A percentile compares a stretch with the other conserved stretches of the same genome.
These are phyloP conservation scores for Mortierella sp. DNA, from an alignment of 371 early-diverging fungal species.

Conservation along the genomic window DNA sequence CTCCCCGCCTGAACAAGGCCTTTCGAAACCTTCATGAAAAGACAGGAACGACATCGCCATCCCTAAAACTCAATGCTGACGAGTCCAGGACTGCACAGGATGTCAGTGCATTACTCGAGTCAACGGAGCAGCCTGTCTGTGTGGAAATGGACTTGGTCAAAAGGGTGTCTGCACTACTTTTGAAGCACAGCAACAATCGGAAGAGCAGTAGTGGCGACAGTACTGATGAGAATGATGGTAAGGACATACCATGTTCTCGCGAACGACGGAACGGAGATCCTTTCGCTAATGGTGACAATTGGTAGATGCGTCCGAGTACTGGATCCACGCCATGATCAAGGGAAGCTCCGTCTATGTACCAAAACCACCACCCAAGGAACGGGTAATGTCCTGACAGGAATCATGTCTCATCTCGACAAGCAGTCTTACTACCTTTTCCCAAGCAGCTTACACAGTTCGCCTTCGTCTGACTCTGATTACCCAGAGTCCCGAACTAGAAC, in stretches of 20 bases:
- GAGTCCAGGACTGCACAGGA: conserved; percentile 13
- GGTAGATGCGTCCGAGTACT: conserved; percentile 26
- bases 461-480: neutral
- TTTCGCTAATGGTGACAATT: neutral
- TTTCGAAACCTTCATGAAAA: conserved; percentile 17
- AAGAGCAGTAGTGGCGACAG: no score
- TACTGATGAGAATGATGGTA: neutral
- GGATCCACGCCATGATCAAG: conserved; percentile 38
- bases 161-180: conserved; percentile 28
- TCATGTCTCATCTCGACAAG: no score
- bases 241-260: neutral
- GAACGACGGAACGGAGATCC: neutral
- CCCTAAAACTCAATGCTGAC: conserved; percentile 2
- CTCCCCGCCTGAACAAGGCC: conserved; percentile 41
- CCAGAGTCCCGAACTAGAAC: conserved; percentile 47
- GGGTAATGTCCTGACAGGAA: no score
- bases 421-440: no score
- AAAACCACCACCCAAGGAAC: conserved; percentile 28
- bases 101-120: conserved; percentile 4
- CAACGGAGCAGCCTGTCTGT: conserved; percentile 2
- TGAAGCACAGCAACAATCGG: conserved; percentile 16
- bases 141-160: conserved; percentile 33
- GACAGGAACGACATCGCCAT: neutral
- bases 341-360: conserved; percentile 46
- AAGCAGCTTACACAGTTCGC: no score